These are phyloP conservation scores for Saccharomycopsis synnaedendra DNA, from an alignment of 805 yeast species.

Conservation along the genomic window DNA sequence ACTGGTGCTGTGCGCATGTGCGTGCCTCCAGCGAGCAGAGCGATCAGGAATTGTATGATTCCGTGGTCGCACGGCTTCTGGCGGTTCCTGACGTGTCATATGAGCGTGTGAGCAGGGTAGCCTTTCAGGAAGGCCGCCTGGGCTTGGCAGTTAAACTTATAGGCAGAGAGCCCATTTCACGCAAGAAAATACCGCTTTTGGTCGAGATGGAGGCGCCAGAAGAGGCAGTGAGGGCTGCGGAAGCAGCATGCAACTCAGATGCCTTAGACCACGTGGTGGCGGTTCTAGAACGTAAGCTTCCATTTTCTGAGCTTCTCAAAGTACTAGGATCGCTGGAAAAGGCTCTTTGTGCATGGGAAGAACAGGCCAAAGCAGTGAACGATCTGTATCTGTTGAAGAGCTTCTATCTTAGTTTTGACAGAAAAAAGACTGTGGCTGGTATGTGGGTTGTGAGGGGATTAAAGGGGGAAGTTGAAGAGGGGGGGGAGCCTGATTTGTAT, in stretches of 20 bases:
- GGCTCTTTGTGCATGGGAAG: constrained; percentile 30
- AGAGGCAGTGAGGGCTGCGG: constrained; percentile 55
- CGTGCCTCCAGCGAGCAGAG: constrained; percentile 36
- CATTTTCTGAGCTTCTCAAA: constrained; percentile 41
- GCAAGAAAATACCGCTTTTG: constrained; percentile 50
- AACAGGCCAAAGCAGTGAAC: constrained; percentile 8
- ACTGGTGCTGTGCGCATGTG: constrained; percentile 77
- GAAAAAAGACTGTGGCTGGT: constrained; percentile 34
- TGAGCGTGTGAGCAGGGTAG: constrained; percentile 47
- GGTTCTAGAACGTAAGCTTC: constrained; percentile 24
- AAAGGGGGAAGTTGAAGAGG: constrained; percentile 23
- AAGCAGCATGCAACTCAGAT: constrained; percentile 49
- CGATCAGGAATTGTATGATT: constrained; percentile 47
- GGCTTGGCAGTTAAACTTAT: constrained; percentile 57
- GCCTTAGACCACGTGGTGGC: constrained; percentile 47
- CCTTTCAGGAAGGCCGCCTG: constrained; percentile 73
- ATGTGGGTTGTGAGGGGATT: constrained; percentile 25
- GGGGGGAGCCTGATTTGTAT: constrained; percentile 15
- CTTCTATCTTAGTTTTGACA: constrained; percentile 27
- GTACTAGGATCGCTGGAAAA: constrained; percentile 38
- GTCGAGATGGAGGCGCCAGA: constrained; percentile 63
- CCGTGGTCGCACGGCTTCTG: constrained; percentile 36
- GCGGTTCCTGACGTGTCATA: constrained; percentile 37
- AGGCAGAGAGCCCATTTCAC: constrained; percentile 53
- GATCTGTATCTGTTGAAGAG: constrained; percentile 10